phyloP scores from a whole-genome alignment of 2,329 filamentous ascomycete genomes.

The Chalaropsis ovoidea region DNA sequence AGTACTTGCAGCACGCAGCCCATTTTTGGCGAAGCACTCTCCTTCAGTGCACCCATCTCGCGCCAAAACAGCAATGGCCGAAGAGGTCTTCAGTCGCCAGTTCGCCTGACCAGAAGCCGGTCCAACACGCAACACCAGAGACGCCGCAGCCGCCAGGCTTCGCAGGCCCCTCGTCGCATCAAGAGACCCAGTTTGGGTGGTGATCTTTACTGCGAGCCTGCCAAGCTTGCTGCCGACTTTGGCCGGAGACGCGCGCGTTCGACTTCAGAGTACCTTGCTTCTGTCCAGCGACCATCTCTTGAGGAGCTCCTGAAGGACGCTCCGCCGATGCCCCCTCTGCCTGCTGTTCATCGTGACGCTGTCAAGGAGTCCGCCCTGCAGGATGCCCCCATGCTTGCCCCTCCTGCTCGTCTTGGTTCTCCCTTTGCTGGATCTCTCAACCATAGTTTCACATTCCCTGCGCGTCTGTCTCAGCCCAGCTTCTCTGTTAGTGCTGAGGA shows the following conservation, averaged over 20 bases:
- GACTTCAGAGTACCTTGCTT: constrained; percentile 27
- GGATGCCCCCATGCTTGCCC: constrained; percentile 27
- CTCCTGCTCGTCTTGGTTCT: constrained; percentile 46
- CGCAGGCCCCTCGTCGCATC: constrained; percentile 39
- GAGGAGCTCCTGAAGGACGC: constrained; percentile 34
- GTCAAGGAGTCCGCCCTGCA: constrained; percentile 22
- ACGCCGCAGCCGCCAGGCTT: constrained; percentile 32
- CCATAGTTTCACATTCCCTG: constrained; percentile 52
- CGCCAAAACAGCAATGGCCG: constrained; percentile 42
- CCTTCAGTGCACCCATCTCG: constrained; percentile 19
- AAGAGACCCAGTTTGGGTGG: constrained; percentile 47
- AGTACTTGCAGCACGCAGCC: constrained; percentile 37
- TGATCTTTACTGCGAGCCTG: constrained; percentile 44
- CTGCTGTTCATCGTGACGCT: constrained; percentile 3
- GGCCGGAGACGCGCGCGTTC: constrained; percentile 20
- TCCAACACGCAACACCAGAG: constrained; percentile 48
- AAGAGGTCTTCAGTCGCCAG: constrained; percentile 45
- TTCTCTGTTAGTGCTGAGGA: constrained; percentile 36
- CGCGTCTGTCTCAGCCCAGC: constrained; percentile 40
- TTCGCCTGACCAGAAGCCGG: constrained; percentile 42
- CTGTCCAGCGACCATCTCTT: constrained; percentile 37
- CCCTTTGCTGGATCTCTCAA: constrained; percentile 42
- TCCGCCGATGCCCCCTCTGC: constrained; percentile 22
- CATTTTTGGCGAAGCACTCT: constrained; percentile 9
- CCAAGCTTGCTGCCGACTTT: constrained; percentile 28